These are phyloP conservation scores for Austroboletus rostrupii DNA, from an alignment of 1,284 basidiomycete genomes.

Conservation along the genomic window DNA sequence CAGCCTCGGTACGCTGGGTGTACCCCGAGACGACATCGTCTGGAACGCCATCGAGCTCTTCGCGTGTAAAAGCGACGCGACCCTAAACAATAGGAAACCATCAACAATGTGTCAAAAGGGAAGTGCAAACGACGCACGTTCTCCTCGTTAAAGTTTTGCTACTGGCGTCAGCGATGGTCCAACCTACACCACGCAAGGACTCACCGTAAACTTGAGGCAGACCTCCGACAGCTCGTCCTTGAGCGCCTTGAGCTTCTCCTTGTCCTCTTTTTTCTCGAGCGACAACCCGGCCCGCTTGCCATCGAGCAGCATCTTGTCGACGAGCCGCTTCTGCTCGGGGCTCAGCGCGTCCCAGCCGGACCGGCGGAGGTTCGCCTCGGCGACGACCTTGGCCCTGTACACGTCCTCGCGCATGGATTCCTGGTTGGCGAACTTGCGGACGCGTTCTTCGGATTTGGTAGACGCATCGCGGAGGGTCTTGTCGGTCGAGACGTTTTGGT, in stretches of 20 bases:
- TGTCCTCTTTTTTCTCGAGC: conserved; percentile 56
- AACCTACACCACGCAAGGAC: conserved; percentile 18
- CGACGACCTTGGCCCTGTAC: conserved; percentile 65
- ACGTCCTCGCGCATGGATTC: conserved; percentile 75
- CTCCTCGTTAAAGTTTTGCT: conserved; percentile 88
- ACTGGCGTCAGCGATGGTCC: conserved; percentile 1
- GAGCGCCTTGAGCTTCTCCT: conserved; percentile 51
- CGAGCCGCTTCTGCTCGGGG: conserved; percentile 65
- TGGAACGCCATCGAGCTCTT: conserved; percentile 78
- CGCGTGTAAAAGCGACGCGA: conserved; percentile 57
- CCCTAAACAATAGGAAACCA: conserved; percentile 39
- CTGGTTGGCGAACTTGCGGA: conserved; percentile 66
- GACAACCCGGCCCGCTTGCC: conserved; percentile 73
- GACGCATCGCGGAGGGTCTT: conserved; percentile 74
- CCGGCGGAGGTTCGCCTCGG: conserved; percentile 61
- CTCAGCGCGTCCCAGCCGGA: conserved; percentile 57
- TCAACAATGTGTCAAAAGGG: not conserved
- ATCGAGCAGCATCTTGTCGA: conserved; percentile 76
- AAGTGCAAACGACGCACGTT: conserved; percentile 43
- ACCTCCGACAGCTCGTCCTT: conserved; percentile 69
- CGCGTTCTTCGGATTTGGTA: conserved; percentile 63
- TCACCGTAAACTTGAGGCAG: conserved; percentile 70
- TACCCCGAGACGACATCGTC: conserved; percentile 74
- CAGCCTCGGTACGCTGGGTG: conserved; percentile 54
- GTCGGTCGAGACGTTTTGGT: conserved; percentile 72